Evolutionary conservation across 192 early-diverging fungal species (phyloP), one percentile per base, ranked within the genome.

Genomic region (Coemansia sp.): DNA sequence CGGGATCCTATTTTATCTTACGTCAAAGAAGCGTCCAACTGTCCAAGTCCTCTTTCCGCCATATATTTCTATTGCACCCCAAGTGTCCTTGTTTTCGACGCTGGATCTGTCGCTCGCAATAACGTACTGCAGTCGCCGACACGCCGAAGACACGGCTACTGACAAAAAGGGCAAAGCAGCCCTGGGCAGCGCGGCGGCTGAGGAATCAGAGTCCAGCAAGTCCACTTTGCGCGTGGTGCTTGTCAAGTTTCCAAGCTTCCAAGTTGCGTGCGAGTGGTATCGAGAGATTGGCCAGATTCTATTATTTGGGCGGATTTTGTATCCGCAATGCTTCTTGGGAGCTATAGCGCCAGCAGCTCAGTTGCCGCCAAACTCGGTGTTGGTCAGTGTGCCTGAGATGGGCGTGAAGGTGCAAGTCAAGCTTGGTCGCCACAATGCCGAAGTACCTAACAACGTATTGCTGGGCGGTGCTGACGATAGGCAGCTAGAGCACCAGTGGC

Each of bases 61-160:
- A 11, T 69, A 73, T 43, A 62, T 68, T 7, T 32, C 61, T 4
- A 37, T 68, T 34, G 73, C 74, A 1, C 74, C 82, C 12, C 82
- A 74, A 7, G 55, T 84, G 24, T 84, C 82, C 27, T 69, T 84
- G 68, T 84, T 75, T 43, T 84, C 82, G 11, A 73, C 77, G 24
- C 67, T 84, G 59, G 82, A 84, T 30, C 62, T 80, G 30, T 77
- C 82, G 52, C 59, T 84, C 37, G 74, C 77, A 3, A 76, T 84
- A 12, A 74, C 78, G 32, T 84, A 74, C 69, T 69, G 56, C 29
- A 52, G 61, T 16, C 74, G 61, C 39, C 38, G 37, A 29, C 24
- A 47, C 8, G n/a, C 32, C 24, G 37, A 47, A 2, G 53, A 43
- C 29, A 52, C 65, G 2, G 8, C n/a, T 30, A 38, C 45, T 7